Evolutionary conservation across 1,139 yeast genomes (phyloP).

Genomic region (Yamadazyma epiphylla): DNA sequence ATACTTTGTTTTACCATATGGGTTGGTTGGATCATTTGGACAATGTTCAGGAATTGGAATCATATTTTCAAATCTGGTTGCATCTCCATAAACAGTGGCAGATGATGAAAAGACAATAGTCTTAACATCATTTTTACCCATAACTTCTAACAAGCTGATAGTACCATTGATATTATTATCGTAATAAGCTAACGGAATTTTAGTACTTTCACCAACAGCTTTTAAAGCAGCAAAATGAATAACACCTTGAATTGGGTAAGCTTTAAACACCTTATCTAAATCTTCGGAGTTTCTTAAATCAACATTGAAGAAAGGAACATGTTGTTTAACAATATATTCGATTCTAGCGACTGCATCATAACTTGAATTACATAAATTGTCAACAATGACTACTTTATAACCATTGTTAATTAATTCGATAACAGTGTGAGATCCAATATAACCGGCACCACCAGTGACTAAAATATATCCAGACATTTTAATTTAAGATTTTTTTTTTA

Average conservation of each 20-base stretch:
- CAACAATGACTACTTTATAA: constrained; percentile 67
- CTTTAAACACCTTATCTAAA: constrained; percentile 45
- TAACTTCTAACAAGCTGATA: constrained; percentile 51
- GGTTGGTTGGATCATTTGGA: constrained; percentile 73
- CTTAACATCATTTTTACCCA: constrained; percentile 44
- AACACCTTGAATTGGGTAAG: constrained; percentile 55
- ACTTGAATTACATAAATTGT: constrained; percentile 66
- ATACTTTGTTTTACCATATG: constrained; percentile 72
- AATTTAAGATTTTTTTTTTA: too few species aligned
- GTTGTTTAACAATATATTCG: constrained; percentile 47
- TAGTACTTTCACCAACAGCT: constrained; percentile 80
- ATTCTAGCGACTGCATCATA: constrained; percentile 66
- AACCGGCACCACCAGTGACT: constrained; percentile 88
- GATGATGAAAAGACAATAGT: constrained; percentile 74
- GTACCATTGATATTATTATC: constrained; percentile 71
- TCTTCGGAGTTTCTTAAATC: constrained; percentile 54
- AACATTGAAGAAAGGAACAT: constrained; percentile 55
- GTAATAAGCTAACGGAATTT: constrained; percentile 68
- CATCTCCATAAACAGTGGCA: constrained; percentile 86
- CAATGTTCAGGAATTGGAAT: constrained; percentile 80
- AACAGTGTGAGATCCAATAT: constrained; percentile 80
- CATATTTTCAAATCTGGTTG: constrained; percentile 67
- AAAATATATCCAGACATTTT: constrained; percentile 41
- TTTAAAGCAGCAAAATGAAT: constrained; percentile 85
- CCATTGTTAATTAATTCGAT: constrained; percentile 63